Conservation (phyloP, 768 basidiomycete species). For the Sporobolomyces phaffii region DNA sequence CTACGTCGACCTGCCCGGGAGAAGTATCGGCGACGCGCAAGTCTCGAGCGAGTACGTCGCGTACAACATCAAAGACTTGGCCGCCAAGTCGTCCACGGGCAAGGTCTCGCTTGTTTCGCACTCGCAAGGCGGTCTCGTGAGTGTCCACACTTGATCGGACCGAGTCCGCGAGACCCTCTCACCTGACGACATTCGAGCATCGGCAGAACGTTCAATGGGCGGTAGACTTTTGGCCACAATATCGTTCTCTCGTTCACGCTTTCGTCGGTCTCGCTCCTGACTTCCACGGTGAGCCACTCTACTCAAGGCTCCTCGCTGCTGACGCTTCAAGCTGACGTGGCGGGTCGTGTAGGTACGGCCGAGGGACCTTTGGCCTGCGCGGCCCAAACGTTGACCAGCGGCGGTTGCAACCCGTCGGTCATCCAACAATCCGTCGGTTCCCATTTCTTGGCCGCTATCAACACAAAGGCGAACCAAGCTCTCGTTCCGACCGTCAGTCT, state of each 20-base stretch:
- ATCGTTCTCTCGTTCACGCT: conserved; percentile 29
- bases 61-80: conserved; percentile 39
- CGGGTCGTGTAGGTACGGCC: conserved; percentile 21
- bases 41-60: conserved; percentile 43
- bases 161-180: too few relatives aligned
- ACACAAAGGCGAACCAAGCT: conserved; percentile 30
- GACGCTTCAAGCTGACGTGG: not conserved
- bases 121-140: conserved; percentile 34
- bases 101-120: conserved; percentile 43
- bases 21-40: conserved; percentile 41
- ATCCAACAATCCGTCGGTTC: conserved; percentile 42
- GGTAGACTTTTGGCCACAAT: conserved; percentile 40
- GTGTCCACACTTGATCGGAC: too few relatives aligned
- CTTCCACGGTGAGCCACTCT: conserved; percentile 36
- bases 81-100: conserved; percentile 34
- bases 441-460: conserved; percentile 42
- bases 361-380: conserved; percentile 36
- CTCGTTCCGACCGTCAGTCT: conserved; percentile 41
- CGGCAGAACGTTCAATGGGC: conserved; percentile 34
- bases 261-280: conserved; percentile 41
- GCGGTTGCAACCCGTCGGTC: conserved; percentile 36
- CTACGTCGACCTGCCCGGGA: conserved; percentile 38
- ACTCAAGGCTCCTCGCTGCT: not conserved
- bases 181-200: too few relatives aligned
- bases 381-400: conserved; percentile 5